Percentiles rank a stretch among this genome's conserved stretches.
Conservation (phyloP, 2,329 filamentous ascomycete genomes). For the Beauveria brongniartii region DNA sequence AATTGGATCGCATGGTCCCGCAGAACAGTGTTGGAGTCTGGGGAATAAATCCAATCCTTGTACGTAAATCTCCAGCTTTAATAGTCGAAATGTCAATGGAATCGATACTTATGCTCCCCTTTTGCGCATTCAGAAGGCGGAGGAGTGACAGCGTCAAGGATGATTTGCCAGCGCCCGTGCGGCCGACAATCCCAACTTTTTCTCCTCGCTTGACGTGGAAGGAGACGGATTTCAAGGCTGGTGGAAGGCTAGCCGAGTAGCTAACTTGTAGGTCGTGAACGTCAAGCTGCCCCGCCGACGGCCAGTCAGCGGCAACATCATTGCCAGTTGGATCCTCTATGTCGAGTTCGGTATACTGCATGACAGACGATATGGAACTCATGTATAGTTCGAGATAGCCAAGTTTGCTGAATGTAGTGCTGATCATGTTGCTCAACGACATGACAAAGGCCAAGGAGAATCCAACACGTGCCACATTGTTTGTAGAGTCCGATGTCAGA, state of each 20-base stretch:
- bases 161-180: constrained; percentile 1
- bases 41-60: constrained; percentile 8
- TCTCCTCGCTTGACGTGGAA: background rate
- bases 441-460: no score
- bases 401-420: no score
- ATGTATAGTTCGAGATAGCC: no score
- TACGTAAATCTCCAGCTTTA: constrained; percentile 2
- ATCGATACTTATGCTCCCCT: constrained; percentile 8
- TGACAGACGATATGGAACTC: no score
- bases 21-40: background rate
- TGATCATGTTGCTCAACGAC: no score
- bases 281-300: no score
- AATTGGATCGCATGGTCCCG: background rate
- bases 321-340: no score
- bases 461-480: no score
- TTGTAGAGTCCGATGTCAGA: no score
- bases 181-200: background rate
- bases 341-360: no score
- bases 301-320: no score
- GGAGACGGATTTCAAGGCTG: background rate
- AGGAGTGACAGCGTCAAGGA: constrained; percentile 1
- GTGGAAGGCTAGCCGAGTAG: background rate
- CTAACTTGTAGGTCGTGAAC: no score
- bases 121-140: background rate
- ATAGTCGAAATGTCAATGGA: constrained; percentile 1